A percentile compares a stretch with the other conserved stretches of the same genome.
phyloP scores from a whole-genome alignment of 2,329 filamentous ascomycete genomes.

The Pseudonectria foliicola region DNA sequence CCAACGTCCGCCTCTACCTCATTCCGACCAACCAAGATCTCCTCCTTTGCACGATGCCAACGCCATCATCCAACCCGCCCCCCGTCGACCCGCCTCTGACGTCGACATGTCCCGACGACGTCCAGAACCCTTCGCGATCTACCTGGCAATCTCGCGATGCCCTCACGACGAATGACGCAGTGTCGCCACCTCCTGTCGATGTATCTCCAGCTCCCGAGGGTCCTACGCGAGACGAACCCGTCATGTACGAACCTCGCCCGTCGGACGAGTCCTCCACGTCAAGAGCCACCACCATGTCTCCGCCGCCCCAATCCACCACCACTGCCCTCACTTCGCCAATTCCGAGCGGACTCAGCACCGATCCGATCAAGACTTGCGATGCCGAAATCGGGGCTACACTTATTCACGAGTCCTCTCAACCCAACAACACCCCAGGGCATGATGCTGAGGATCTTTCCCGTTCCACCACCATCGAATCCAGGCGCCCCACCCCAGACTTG shows the following conservation, averaged over 20 bases:
- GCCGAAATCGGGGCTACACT: constrained; percentile 17
- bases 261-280: constrained; percentile 25
- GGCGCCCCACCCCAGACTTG: constrained; percentile 12
- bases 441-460: constrained; percentile 13
- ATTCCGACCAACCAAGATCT: constrained; percentile 13
- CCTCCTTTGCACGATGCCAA: constrained; percentile 33
- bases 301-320: constrained; percentile 29
- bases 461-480: constrained; percentile 7
- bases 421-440: constrained; percentile 10
- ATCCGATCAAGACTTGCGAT: constrained; percentile 28
- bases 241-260: constrained; percentile 18
- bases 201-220: constrained; percentile 14
- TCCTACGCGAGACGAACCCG: constrained; percentile 16
- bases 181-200: constrained; percentile 15
- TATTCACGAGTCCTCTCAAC: constrained; percentile 15
- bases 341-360: constrained; percentile 22
- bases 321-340: constrained; percentile 29
- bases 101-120: constrained; percentile 38
- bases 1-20: constrained; percentile 7
- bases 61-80: constrained; percentile 36
- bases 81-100: constrained; percentile 31
- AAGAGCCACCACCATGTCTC: constrained; percentile 37
- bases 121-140: constrained; percentile 21
- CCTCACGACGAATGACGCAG: constrained; percentile 12
- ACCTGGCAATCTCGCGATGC: constrained; percentile 19